Percentiles rank a stretch among this genome's conserved stretches.
Conservation (phyloP, 2,329 filamentous ascomycete genomes). For the Bipolaris gigantea region DNA sequence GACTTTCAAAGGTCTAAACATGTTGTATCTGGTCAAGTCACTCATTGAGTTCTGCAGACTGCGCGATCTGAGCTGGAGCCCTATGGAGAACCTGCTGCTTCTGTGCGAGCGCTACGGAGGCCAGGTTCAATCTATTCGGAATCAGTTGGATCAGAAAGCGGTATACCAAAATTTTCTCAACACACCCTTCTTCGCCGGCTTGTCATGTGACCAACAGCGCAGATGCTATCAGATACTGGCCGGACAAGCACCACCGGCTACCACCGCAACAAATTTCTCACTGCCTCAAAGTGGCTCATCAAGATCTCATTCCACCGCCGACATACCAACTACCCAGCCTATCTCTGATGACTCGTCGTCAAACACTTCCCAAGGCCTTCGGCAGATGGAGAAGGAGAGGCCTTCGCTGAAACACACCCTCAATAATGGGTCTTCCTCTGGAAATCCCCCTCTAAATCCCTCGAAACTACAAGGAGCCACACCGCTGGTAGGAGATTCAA, state of each 20-base stretch:
- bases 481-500: background rate
- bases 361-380: slow-evolving; percentile 13
- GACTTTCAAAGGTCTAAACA: slow-evolving; percentile 36
- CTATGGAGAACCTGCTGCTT: slow-evolving; percentile 33
- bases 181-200: slow-evolving; percentile 29
- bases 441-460: background rate
- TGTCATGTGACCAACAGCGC: slow-evolving; percentile 27
- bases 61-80: slow-evolving; percentile 35
- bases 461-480: background rate
- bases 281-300: slow-evolving; percentile 6
- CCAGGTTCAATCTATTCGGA: slow-evolving; percentile 28
- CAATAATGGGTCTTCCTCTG: background rate
- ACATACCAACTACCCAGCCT: slow-evolving; percentile 9
- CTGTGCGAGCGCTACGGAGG: slow-evolving; percentile 32
- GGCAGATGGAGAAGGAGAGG: slow-evolving; percentile 14
- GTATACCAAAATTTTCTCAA: slow-evolving; percentile 34
- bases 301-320: slow-evolving; percentile 15
- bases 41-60: slow-evolving; percentile 29
- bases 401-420: background rate
- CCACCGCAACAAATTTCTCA: slow-evolving; percentile 27
- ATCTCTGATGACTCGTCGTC: slow-evolving; percentile 17
- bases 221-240: slow-evolving; percentile 31
- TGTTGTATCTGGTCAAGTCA: slow-evolving; percentile 33
- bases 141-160: slow-evolving; percentile 25
- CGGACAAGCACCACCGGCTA: slow-evolving; percentile 29